Evolutionary conservation across 352 stramenopile genomes (phyloP), one percentile per base, ranked within the genome.

Genomic region (Globisporangium iwayamae): DNA sequence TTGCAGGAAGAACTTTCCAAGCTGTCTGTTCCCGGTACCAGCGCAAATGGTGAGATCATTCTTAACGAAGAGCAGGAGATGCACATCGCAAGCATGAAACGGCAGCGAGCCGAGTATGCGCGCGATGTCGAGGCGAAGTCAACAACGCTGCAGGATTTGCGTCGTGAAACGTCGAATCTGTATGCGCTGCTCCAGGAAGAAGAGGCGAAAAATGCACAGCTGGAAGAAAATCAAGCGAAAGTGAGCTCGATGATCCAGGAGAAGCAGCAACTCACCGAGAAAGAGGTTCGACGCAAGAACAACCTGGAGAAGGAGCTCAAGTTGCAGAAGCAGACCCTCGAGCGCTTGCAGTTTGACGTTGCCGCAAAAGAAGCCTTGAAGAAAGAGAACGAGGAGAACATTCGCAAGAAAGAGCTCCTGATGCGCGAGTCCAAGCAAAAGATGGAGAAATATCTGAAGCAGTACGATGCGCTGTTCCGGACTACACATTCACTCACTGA

Each of bases 381-480:
- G 47, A 76, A 76, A 25, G 80, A 85, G 22, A 86, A 86, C 47
- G 79, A 87, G 47, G 81, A 89, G 34, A 87, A 66, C 53, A 59
- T 86, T 14, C 68, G 70, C 46, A 78, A 77, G 46, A 93, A 93
- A 55, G 90, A 97, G 61, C 63, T 87, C 0, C 51, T 79, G 28
- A 76, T 96, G 69, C 78, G 83, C 32, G 82, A 92, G 39, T 87
- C 81, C 46, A 96, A 96, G 70, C 74, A 87, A 7, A 91, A 92
- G 48, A 95, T 96, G 83, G 84, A 97, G 32, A 91, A 90, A 55
- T 94, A 96, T 59, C 66, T 95, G 20, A 89, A 87, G 38, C 79
- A 96, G 56, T 96, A 96, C 58, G 87, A 96, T 58, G 74, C 69
- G 9, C 74, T 97, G 2, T 96, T 93, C 54, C 76, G 83, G 36